Conservation (phyloP, 177 flowering plant species). For the Vitis hybrid region DNA sequence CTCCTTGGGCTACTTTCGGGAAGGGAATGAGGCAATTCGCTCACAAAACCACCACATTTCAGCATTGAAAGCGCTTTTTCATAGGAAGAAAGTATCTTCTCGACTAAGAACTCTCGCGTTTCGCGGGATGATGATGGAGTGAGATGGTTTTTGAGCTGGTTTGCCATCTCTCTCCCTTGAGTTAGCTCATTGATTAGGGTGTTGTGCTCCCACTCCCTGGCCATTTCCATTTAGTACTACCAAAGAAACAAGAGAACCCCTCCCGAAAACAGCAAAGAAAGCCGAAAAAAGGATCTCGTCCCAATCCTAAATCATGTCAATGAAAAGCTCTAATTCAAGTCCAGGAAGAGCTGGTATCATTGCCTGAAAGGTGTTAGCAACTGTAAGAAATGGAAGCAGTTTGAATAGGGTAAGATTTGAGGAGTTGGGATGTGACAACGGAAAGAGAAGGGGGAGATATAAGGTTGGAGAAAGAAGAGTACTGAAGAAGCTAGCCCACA, state of each 20-base stretch:
- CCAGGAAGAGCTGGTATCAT: too few relatives aligned
- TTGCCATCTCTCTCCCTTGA: slow-evolving; percentile 46
- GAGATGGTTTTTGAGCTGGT: slow-evolving; percentile 37
- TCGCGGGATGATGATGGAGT: slow-evolving; percentile 21
- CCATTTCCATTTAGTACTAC: slow-evolving; percentile 14
- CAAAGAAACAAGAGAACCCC: background rate
- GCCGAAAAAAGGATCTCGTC: too few relatives aligned
- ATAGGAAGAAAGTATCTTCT: slow-evolving; percentile 40
- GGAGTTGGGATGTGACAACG: background rate
- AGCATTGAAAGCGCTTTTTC: slow-evolving; percentile 47
- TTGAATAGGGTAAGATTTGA: background rate
- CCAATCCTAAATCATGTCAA: too few relatives aligned
- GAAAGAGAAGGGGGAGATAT: background rate
- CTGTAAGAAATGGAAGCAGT: too few relatives aligned
- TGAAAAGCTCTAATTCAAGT: too few relatives aligned
- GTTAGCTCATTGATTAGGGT: slow-evolving; percentile 36
- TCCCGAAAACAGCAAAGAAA: too few relatives aligned
- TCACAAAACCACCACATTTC: slow-evolving; percentile 6
- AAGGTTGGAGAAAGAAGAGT: background rate
- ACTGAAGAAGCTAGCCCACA: background rate
- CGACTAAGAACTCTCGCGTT: slow-evolving; percentile 22
- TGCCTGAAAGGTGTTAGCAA: too few relatives aligned
- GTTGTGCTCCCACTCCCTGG: slow-evolving; percentile 20
- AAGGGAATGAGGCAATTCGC: slow-evolving; percentile 7
- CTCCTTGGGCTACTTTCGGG: slow-evolving; percentile 23